phyloP scores from a whole-genome alignment of 2,329 filamentous ascomycete species.

The Periconia digitata region DNA sequence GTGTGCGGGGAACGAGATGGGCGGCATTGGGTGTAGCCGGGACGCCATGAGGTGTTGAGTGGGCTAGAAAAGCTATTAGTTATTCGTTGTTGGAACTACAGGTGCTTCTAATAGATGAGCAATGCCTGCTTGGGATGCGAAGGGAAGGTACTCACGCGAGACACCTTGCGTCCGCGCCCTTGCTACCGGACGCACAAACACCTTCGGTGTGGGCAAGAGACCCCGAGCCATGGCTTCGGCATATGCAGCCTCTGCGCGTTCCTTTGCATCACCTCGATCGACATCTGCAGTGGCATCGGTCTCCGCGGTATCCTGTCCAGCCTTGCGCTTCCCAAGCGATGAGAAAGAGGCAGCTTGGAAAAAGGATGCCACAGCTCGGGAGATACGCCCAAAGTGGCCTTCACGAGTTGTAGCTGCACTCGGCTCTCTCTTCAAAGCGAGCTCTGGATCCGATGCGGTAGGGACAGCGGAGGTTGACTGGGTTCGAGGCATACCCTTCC shows the following conservation, averaged over 20 bases:
- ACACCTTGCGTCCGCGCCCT: conserved; percentile 11
- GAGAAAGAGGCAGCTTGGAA: conserved; percentile 15
- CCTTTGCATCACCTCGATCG: conserved; percentile 25
- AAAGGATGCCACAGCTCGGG: conserved; percentile 26
- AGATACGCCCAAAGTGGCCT: conserved; percentile 31
- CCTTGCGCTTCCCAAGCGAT: conserved; percentile 36
- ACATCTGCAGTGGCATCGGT: conserved; percentile 5
- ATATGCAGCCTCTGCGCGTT: conserved; percentile 34
- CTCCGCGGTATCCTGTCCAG: conserved; percentile 19
- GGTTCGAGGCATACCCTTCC: not conserved
- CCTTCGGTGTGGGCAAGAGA: conserved; percentile 36
- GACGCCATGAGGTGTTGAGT: not conserved
- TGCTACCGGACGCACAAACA: conserved; percentile 30
- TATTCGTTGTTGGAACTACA: not conserved
- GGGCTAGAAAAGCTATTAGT: not conserved
- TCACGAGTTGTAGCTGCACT: conserved; percentile 14
- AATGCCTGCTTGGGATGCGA: not conserved
- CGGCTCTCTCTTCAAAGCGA: not conserved
- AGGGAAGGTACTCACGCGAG: not conserved
- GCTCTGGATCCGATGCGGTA: not conserved
- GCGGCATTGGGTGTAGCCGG: conserved; percentile 8
- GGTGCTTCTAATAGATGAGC: not conserved
- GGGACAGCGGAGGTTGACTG: conserved; percentile 1
- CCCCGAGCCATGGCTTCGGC: conserved; percentile 34
- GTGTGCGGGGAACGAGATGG: conserved; percentile 19